A percentile compares a stretch with the other conserved stretches of the same genome.
Conservation (phyloP, 2,329 filamentous ascomycete species). For the Aureobasidium zeae region DNA sequence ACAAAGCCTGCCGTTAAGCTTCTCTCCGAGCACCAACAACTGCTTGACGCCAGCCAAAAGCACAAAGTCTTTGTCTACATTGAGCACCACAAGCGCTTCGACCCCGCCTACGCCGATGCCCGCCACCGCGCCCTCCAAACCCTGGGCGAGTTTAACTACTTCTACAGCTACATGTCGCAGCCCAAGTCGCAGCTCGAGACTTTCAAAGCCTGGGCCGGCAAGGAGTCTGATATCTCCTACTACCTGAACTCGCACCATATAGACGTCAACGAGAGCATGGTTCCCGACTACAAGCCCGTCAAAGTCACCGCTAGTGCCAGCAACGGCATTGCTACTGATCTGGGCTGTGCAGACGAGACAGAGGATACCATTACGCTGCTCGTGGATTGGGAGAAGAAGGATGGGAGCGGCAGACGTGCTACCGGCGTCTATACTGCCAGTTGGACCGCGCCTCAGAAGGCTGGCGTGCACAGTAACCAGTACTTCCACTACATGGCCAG, state of each 20-base stretch:
- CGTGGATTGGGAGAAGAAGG: conserved; percentile 74
- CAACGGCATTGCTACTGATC: conserved; percentile 64
- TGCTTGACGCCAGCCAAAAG: conserved; percentile 62
- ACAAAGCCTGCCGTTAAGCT: conserved; percentile 90
- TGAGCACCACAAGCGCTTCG: conserved; percentile 94
- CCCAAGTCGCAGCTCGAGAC: conserved; percentile 86
- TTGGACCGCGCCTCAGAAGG: conserved; percentile 87
- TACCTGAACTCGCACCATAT: conserved; percentile 94
- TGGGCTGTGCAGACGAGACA: conserved; percentile 71
- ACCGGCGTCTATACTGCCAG: conserved; percentile 89
- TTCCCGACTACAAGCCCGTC: conserved; percentile 67
- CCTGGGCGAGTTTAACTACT: conserved; percentile 95
- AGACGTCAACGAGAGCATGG: conserved; percentile 88
- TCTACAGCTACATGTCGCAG: conserved; percentile 94
- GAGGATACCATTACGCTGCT: conserved; percentile 91
- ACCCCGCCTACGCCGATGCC: conserved; percentile 86
- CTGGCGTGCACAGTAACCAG: conserved; percentile 92
- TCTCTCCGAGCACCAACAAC: conserved; percentile 66
- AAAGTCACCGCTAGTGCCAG: conserved; percentile 70
- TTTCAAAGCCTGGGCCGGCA: conserved; percentile 88
- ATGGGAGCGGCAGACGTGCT: conserved; percentile 59
- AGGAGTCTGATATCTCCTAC: conserved; percentile 88
- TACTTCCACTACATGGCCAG: conserved; percentile 91
- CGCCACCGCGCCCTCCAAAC: conserved; percentile 58
- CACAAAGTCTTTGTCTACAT: conserved; percentile 82